phyloP scores from a whole-genome alignment of 225 moss, liverwort and hornwort genomes.

The Asterella californica region DNA sequence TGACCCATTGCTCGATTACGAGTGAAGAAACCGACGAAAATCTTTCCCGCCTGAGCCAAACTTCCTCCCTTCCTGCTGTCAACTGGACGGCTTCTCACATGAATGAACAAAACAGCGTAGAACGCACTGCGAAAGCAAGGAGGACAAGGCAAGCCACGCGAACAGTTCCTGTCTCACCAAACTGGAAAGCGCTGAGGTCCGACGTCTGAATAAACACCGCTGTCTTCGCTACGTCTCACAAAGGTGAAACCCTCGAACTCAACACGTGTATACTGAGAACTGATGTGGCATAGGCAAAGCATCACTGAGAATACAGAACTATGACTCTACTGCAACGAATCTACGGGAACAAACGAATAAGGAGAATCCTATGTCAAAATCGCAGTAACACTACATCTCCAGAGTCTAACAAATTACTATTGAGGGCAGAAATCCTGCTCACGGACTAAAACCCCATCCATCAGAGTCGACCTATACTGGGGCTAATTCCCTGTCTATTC shows the following conservation, averaged over 20 bases:
- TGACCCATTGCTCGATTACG: conserved; percentile 1
- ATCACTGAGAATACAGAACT: neutral
- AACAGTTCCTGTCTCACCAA: neutral
- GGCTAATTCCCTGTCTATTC: neutral
- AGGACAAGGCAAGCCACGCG: neutral
- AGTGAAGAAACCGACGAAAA: neutral
- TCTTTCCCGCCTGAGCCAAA: neutral
- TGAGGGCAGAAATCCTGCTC: neutral
- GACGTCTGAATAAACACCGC: conserved; percentile 1
- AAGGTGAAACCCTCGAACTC: neutral
- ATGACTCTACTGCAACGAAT: neutral
- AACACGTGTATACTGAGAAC: neutral
- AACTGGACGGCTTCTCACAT: neutral
- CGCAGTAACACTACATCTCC: no score
- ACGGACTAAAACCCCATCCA: neutral
- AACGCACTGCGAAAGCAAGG: neutral
- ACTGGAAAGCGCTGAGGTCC: neutral
- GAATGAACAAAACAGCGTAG: neutral
- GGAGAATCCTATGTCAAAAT: neutral
- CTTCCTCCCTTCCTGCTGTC: neutral
- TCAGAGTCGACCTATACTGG: neutral
- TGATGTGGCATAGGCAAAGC: neutral
- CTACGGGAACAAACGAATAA: neutral
- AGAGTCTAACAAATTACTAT: no score
- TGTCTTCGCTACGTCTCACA: neutral